Evolutionary conservation across 257 asterid species (phyloP).

Genomic region (Nicotiana sylvestris): DNA sequence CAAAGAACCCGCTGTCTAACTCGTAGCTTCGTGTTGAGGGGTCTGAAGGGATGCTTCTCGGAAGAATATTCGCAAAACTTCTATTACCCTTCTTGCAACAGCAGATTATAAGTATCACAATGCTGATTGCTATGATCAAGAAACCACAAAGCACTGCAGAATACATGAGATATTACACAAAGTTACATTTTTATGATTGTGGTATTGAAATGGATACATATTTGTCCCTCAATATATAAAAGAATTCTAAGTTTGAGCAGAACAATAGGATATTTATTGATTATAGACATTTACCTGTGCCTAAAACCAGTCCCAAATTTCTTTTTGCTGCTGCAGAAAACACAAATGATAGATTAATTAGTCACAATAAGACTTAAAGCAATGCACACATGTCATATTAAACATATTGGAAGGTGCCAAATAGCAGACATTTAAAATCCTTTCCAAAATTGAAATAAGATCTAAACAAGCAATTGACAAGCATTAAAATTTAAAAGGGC

Average conservation of each 20-base stretch:
- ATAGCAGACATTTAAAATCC: background rate
- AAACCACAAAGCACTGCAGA: background rate
- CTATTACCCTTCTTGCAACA: background rate
- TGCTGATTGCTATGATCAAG: background rate
- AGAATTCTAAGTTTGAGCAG: background rate
- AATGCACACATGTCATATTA: background rate
- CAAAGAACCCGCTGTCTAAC: slow-evolving; percentile 5
- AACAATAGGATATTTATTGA: background rate
- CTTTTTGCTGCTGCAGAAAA: background rate
- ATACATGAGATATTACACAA: background rate
- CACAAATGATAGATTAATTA: background rate
- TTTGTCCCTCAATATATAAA: background rate
- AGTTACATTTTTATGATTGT: background rate
- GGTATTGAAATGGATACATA: background rate
- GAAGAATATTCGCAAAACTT: background rate
- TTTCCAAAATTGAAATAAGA: background rate
- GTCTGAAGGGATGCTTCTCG: slow-evolving; percentile 1
- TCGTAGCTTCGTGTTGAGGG: slow-evolving; percentile 9
- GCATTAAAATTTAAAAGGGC: too few relatives aligned
- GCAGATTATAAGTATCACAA: background rate
- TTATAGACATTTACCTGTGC: background rate
- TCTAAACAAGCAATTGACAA: background rate
- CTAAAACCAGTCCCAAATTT: background rate
- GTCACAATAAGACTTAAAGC: background rate
- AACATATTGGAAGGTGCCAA: background rate